These are phyloP conservation scores for Russula earlei DNA, from an alignment of 768 basidiomycete genomes.

Conservation along the genomic window DNA sequence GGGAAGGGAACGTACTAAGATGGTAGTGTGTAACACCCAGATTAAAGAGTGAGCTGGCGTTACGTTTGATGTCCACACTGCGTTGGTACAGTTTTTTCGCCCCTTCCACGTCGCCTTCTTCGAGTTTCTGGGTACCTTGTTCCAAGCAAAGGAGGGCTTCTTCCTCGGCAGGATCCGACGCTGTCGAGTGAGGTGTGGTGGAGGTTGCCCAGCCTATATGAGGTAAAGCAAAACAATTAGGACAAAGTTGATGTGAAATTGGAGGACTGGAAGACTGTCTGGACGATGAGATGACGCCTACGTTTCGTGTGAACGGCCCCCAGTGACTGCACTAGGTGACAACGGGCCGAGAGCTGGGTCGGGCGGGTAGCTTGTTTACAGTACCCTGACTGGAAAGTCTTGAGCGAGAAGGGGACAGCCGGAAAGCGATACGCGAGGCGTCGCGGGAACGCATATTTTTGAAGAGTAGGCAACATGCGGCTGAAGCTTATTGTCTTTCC, in stretches of 20 bases:
- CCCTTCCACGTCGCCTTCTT: conserved; percentile 75
- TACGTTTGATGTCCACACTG: conserved; percentile 71
- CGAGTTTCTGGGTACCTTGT: conserved; percentile 73
- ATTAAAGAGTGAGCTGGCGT: conserved; percentile 77
- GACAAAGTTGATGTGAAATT: conserved; percentile 16
- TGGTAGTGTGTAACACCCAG: conserved; percentile 86
- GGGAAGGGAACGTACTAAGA: conserved; percentile 47
- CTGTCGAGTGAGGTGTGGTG: conserved; percentile 70
- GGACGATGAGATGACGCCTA: conserved; percentile 1
- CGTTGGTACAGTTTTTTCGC: conserved; percentile 71
- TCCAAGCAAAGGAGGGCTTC: conserved; percentile 76
- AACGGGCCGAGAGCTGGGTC: neutral
- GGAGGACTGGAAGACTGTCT: neutral
- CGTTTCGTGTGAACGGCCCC: conserved; percentile 1
- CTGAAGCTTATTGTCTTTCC: conserved; percentile 12
- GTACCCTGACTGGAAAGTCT: neutral
- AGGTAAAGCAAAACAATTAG: conserved; percentile 20
- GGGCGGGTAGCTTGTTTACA: neutral
- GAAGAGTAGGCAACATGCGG: conserved; percentile 15
- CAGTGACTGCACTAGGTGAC: neutral
- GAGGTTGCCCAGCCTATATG: conserved; percentile 69
- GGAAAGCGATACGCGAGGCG: conserved; percentile 1
- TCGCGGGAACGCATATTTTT: conserved; percentile 5
- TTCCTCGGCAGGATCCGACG: conserved; percentile 71
- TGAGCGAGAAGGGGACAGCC: neutral